phyloP scores from a whole-genome alignment of 1,284 basidiomycete genomes.

The Irpex lacteus region DNA sequence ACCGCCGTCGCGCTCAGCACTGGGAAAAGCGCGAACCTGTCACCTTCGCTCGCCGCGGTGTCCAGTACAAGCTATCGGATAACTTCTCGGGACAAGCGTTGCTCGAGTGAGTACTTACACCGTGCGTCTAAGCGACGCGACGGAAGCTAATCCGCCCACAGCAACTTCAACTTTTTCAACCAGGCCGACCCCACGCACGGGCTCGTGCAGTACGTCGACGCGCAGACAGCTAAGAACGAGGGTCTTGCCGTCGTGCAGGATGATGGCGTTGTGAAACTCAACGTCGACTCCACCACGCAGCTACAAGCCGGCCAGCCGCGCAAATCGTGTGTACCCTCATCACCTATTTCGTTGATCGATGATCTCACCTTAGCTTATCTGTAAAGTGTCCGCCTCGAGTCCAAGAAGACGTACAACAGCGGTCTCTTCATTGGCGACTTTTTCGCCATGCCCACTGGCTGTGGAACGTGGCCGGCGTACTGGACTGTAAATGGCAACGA shows the following conservation, averaged over 20 bases:
- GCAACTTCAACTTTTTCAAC: slow-evolving; percentile 64
- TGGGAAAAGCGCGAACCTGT: neutral
- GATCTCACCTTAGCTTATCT: neutral
- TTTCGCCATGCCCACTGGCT: slow-evolving; percentile 73
- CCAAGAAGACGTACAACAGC: slow-evolving; percentile 60
- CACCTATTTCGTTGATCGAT: neutral
- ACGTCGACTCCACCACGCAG: slow-evolving; percentile 56
- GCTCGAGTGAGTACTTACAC: slow-evolving; percentile 26
- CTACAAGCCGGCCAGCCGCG: slow-evolving; percentile 54
- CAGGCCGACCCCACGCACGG: slow-evolving; percentile 65
- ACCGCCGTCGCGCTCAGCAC: slow-evolving; percentile 16
- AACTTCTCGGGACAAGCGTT: slow-evolving; percentile 38
- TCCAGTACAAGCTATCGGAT: slow-evolving; percentile 33
- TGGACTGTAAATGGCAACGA: slow-evolving; percentile 46
- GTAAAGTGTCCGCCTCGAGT: slow-evolving; percentile 66
- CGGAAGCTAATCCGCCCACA: slow-evolving; percentile 23
- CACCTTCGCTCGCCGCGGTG: slow-evolving; percentile 16
- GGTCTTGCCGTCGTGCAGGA: slow-evolving; percentile 58
- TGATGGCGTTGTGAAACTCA: slow-evolving; percentile 52
- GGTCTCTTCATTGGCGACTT: slow-evolving; percentile 84
- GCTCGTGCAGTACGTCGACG: slow-evolving; percentile 51
- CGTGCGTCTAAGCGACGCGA: neutral
- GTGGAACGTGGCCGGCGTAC: slow-evolving; percentile 81
- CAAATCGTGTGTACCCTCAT: slow-evolving; percentile 51
- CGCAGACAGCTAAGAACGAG: slow-evolving; percentile 42